These are phyloP conservation scores for Aspergillaceae sp. DNA, from an alignment of 2,329 filamentous ascomycete species.

Conservation along the genomic window DNA sequence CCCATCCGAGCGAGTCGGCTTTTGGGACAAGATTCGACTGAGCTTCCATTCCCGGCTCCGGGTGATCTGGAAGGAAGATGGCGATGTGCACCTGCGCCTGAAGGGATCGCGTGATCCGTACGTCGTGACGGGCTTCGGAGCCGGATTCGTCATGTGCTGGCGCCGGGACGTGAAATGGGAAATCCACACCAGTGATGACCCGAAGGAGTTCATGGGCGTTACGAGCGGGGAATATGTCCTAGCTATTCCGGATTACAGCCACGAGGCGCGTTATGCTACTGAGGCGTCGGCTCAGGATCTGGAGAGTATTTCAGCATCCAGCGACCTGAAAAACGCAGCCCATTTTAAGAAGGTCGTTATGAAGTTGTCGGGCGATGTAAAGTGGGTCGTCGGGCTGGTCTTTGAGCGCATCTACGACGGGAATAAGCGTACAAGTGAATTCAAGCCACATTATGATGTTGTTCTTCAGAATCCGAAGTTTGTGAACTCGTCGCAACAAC, in stretches of 20 bases:
- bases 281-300: constrained; percentile 41
- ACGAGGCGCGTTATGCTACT: constrained; percentile 64
- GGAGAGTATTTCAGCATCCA: constrained; percentile 54
- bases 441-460: constrained; percentile 87
- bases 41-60: constrained; percentile 88
- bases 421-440: constrained; percentile 71
- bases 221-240: constrained; percentile 93
- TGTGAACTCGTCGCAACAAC: constrained; percentile 50
- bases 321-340: constrained; percentile 61
- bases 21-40: constrained; percentile 97
- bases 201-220: constrained; percentile 88
- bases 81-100: constrained; percentile 85
- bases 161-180: constrained; percentile 85
- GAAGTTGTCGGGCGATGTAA: constrained; percentile 94
- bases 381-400: constrained; percentile 82
- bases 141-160: constrained; percentile 98
- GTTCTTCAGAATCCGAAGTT: constrained; percentile 72
- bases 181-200: constrained; percentile 75
- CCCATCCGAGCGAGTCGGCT: constrained; percentile 84
- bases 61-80: constrained; percentile 88
- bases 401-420: constrained; percentile 76
- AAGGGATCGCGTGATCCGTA: constrained; percentile 90
- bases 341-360: constrained; percentile 97
- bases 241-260: constrained; percentile 86
- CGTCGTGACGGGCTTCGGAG: constrained; percentile 80